Percentiles rank a stretch among this genome's conserved stretches.
phyloP scores from a whole-genome alignment of 495 filamentous ascomycete genomes.

The Xylaria cubensis region DNA sequence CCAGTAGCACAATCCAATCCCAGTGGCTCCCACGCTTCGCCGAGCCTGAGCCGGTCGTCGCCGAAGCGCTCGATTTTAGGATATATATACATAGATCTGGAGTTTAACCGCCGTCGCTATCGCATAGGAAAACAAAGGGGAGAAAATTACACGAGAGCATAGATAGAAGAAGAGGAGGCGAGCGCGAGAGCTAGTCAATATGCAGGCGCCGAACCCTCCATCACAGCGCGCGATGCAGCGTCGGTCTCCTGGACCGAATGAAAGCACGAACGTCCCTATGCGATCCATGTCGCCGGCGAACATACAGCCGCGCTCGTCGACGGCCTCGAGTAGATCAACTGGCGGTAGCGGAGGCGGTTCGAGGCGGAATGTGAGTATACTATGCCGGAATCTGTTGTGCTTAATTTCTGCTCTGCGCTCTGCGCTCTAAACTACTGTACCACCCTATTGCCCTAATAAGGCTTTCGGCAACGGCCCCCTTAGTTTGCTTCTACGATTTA shows the following conservation, averaged over 20 bases:
- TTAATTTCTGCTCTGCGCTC: conserved; percentile 17
- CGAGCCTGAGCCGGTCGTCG: conserved; percentile 17
- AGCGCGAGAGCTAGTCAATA: conserved; percentile 29
- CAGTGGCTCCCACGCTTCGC: conserved; percentile 15
- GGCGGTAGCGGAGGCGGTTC: conserved; percentile 45
- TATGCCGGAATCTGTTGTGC: conserved; percentile 16
- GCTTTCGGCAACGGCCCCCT: neutral
- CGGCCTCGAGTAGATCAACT: conserved; percentile 45
- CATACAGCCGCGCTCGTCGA: conserved; percentile 59
- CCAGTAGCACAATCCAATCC: conserved; percentile 15
- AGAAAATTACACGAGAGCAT: conserved; percentile 28
- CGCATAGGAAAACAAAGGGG: conserved; percentile 1
- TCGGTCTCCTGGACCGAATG: conserved; percentile 57
- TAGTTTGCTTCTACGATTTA: neutral
- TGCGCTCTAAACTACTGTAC: conserved; percentile 7
- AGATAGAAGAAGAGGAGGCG: conserved; percentile 29
- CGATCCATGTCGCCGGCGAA: conserved; percentile 75
- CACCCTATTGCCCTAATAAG: neutral
- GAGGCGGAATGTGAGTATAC: conserved; percentile 59
- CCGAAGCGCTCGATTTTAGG: conserved; percentile 28
- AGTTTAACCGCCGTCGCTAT: conserved; percentile 13
- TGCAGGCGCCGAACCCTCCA: conserved; percentile 47
- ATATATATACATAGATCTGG: conserved; percentile 26
- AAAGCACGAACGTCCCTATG: conserved; percentile 61
- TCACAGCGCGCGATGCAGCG: conserved; percentile 54